Evolutionary conservation across 768 basidiomycete species (phyloP).

Genomic region (Serendipita vermifera): DNA sequence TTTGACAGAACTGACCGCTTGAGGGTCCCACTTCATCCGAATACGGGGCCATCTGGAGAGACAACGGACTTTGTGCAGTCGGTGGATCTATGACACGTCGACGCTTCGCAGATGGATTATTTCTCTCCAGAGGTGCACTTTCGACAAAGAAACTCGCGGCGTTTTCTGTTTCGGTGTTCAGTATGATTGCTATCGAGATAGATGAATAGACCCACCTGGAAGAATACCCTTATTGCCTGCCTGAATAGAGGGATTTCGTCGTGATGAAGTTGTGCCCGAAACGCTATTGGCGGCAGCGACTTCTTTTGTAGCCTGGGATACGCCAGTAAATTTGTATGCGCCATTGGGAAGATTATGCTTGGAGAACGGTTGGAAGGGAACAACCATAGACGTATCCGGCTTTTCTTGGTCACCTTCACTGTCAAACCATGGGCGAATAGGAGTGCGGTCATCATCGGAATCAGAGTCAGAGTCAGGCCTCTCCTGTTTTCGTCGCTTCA

Average conservation of each 20-base stretch:
- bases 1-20: not conserved
- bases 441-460: not conserved
- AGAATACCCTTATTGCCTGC: not conserved
- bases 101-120: not conserved
- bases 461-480: not conserved
- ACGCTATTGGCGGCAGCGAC: not conserved
- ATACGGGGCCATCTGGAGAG: not conserved
- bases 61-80: not conserved
- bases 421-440: not conserved
- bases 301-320: not conserved
- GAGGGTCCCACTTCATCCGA: not conserved
- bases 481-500: not conserved
- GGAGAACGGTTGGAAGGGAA: not conserved
- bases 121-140: not conserved
- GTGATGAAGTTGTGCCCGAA: not conserved
- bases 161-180: no score
- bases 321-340: not conserved
- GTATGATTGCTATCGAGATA: no score
- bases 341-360: not conserved
- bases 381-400: not conserved
- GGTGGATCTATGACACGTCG: not conserved
- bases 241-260: not conserved
- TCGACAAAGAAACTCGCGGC: not conserved
- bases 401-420: not conserved
- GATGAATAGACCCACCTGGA: no score